A percentile compares a stretch with the other conserved stretches of the same genome.
Evolutionary conservation across 2,329 filamentous ascomycete genomes (phyloP).

Genomic region (Graphilbum sp.): DNA sequence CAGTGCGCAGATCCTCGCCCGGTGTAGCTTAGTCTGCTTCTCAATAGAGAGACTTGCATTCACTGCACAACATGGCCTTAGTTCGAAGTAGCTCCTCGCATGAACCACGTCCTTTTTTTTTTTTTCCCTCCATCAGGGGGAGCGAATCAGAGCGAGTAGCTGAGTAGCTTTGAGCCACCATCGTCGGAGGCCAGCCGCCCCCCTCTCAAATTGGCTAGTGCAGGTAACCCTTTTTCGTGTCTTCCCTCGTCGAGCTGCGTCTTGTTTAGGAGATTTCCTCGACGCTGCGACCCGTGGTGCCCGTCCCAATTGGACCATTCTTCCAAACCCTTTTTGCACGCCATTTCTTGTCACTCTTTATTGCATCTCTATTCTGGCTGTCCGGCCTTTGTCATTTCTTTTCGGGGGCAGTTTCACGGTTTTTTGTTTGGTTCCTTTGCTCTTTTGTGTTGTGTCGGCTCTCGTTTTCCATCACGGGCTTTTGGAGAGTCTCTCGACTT

Average conservation of each 20-base stretch:
- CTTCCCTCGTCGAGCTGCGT: constrained; percentile 3
- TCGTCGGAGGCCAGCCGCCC: constrained; percentile 2
- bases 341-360: constrained; percentile 1
- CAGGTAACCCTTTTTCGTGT: constrained; percentile 2
- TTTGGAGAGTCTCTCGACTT: not conserved
- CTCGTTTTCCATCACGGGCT: not conserved
- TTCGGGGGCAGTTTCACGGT: not conserved
- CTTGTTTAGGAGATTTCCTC: constrained; percentile 1
- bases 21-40: no score
- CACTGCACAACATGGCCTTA: no score
- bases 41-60: no score
- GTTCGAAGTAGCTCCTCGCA: not conserved
- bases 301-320: constrained; percentile 1
- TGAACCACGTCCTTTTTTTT: no score
- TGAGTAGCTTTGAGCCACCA: not conserved
- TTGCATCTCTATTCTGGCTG: not conserved
- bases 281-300: constrained; percentile 4
- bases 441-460: not conserved
- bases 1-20: no score
- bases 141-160: constrained; percentile 7
- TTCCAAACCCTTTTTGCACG: not conserved
- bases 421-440: not conserved
- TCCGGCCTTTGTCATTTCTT: not conserved
- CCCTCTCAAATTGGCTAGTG: constrained; percentile 7
- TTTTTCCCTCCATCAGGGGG: constrained; percentile 6